phyloP scores from a whole-genome alignment of 2,329 filamentous ascomycete genomes.

The Diatrype stigma region DNA sequence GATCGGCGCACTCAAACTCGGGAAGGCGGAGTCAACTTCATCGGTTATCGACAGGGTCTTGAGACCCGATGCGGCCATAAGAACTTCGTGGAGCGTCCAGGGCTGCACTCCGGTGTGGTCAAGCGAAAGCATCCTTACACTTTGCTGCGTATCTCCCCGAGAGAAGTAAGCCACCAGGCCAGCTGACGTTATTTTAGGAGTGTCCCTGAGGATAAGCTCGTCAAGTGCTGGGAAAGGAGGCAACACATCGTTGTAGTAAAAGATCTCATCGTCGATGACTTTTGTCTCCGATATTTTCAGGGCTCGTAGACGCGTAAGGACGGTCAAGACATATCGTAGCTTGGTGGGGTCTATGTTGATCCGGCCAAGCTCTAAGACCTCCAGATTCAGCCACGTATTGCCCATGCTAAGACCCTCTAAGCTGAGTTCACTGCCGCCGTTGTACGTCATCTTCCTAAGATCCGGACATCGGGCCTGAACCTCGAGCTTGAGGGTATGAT shows the following conservation, averaged over 20 bases:
- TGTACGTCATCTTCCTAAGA: constrained; percentile 85
- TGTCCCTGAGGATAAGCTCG: constrained; percentile 68
- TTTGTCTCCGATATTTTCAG: constrained; percentile 68
- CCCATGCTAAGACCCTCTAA: constrained; percentile 66
- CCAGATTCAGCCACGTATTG: constrained; percentile 64
- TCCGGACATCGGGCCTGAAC: constrained; percentile 79
- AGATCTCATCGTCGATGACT: constrained; percentile 73
- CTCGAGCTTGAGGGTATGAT: constrained; percentile 73
- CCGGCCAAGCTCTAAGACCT: constrained; percentile 66
- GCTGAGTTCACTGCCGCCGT: constrained; percentile 70
- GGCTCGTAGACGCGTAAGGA: constrained; percentile 64
- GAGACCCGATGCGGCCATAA: constrained; percentile 54
- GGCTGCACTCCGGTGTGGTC: constrained; percentile 67
- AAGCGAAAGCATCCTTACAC: constrained; percentile 66
- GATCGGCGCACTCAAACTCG: constrained; percentile 42
- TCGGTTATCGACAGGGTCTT: constrained; percentile 52
- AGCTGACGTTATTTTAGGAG: constrained; percentile 64
- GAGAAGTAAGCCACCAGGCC: constrained; percentile 69
- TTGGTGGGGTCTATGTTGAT: constrained; percentile 67
- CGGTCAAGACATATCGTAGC: constrained; percentile 66
- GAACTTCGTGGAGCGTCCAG: constrained; percentile 55
- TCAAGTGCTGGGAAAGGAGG: constrained; percentile 72
- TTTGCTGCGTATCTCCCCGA: constrained; percentile 51
- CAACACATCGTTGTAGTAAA: constrained; percentile 60
- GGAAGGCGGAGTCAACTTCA: constrained; percentile 47